Base-by-base conservation (phyloP, 257 asterid species). In the Solanum peruvianum region DNA sequence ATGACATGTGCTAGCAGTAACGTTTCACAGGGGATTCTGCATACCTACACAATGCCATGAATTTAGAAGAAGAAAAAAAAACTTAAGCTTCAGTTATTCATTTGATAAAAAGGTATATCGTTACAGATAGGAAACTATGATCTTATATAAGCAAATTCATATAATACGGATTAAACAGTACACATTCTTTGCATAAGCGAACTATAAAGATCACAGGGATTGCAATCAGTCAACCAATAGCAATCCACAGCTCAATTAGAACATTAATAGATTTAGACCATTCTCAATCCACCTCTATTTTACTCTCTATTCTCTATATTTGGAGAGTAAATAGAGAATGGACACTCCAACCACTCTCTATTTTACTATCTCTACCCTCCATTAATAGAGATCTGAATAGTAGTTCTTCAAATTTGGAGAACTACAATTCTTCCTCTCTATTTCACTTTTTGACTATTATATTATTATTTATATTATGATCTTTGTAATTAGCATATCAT, bases 1-100 rank as follows among this genome's bases (percentile, higher is more conserved):
- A 96, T 91, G 87, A 91, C 31, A 82, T 96, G 89, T 87, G 97
- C 93, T 90, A 87, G 96, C 90, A 90, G 88, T 76, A 86, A 60
- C 77, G 88, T 4, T 56, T 93, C 96, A 88, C 87, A 87, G 73
- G 85, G 88, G 6, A 88, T 71, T 82, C 87, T 89, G 92, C 97
- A 95, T 52, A 95, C 92, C 99, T 96, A 84, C 49, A 84, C 37
- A 11, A 14, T 18, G 37, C 27, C 7, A 25, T 9, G 58, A 85
- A 42, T 39, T 66, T 45, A 62, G 33, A 11, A 86, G 37, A 77
- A 18, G 60, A 88, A 71, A 84, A 35, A 44, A 87, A 31, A 89
- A 56, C 77, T 64, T 60, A 73, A 21, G 52, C 58, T 52, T 78
- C 83, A 84, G 85, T 18, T 45, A 80, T 45, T 80, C 42, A 80